Conservation (phyloP, 148 eudicot genomes). For the Chenopodium suecicum region DNA sequence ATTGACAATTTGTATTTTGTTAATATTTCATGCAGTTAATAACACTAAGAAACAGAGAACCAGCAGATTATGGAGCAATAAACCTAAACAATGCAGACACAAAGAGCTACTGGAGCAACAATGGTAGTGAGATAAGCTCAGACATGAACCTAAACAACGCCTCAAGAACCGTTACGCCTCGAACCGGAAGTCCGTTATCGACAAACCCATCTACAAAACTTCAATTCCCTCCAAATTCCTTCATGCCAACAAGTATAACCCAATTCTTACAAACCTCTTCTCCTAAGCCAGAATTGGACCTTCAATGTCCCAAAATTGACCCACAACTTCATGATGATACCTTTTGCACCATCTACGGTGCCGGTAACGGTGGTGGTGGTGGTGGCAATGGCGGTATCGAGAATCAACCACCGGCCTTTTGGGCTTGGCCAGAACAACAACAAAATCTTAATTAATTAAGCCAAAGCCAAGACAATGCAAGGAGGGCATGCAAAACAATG, state of each 20-base stretch:
- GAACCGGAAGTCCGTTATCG: constrained; percentile 27
- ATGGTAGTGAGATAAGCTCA: constrained; percentile 56
- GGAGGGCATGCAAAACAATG: neutral
- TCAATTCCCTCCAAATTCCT: constrained; percentile 28
- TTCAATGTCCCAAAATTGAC: constrained; percentile 33
- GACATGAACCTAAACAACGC: constrained; percentile 48
- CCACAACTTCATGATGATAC: constrained; percentile 31
- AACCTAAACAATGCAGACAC: constrained; percentile 59
- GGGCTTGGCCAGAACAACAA: constrained; percentile 45
- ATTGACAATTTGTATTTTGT: neutral
- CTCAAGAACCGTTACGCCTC: constrained; percentile 30
- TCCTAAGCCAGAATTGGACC: constrained; percentile 28
- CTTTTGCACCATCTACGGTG: constrained; percentile 28
- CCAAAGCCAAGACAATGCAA: neutral
- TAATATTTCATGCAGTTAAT: constrained; percentile 42
- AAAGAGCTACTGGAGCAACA: constrained; percentile 67
- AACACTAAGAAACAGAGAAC: constrained; percentile 45
- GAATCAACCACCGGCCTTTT: constrained; percentile 35
- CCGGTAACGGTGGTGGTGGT: constrained; percentile 7
- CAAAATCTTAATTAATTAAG: constrained; percentile 26
- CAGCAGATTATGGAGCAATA: constrained; percentile 44
- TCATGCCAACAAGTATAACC: constrained; percentile 27
- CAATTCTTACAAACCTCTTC: constrained; percentile 30
- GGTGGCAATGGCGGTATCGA: constrained; percentile 16
- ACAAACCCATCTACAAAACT: constrained; percentile 16